Evolutionary conservation across 345 rosid species (phyloP).

Genomic region (Linum tenue): DNA sequence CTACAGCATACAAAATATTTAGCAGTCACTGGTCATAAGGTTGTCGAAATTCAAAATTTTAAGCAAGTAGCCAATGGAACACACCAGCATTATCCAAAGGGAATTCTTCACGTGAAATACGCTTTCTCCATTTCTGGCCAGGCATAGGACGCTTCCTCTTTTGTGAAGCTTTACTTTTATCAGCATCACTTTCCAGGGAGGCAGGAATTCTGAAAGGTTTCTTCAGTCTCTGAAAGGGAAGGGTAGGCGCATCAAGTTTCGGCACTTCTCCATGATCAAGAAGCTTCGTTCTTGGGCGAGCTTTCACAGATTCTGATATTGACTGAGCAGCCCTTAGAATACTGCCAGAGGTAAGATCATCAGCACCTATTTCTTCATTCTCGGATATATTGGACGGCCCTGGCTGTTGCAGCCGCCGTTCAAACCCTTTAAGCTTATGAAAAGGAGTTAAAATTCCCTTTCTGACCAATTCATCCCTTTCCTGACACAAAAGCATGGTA

Average conservation of each 20-base stretch:
- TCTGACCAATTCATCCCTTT: constrained; percentile 92
- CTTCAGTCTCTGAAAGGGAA: constrained; percentile 70
- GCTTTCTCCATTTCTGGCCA: constrained; percentile 73
- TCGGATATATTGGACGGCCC: constrained; percentile 36
- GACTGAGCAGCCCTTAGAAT: constrained; percentile 53
- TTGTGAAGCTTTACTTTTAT: constrained; percentile 31
- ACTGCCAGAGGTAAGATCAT: constrained; percentile 39
- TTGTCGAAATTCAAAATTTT: constrained; percentile 9
- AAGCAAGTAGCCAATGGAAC: constrained; percentile 14
- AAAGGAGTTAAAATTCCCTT: constrained; percentile 95
- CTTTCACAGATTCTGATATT: constrained; percentile 57
- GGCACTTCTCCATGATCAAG: constrained; percentile 68
- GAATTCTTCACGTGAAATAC: constrained; percentile 49
- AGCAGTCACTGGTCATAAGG: background rate
- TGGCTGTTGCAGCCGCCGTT: constrained; percentile 68
- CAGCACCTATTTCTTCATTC: constrained; percentile 30
- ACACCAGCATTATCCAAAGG: constrained; percentile 47
- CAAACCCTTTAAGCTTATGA: constrained; percentile 87
- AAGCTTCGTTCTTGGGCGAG: constrained; percentile 78
- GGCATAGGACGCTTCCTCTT: constrained; percentile 78
- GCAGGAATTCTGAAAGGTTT: constrained; percentile 33
- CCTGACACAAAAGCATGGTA: constrained; percentile 39
- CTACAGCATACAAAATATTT: background rate
- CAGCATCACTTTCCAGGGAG: constrained; percentile 37
- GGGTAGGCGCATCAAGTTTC: constrained; percentile 69